These are phyloP conservation scores for Aleurites moluccanus DNA, from an alignment of 441 rosid genomes.

Conservation along the genomic window DNA sequence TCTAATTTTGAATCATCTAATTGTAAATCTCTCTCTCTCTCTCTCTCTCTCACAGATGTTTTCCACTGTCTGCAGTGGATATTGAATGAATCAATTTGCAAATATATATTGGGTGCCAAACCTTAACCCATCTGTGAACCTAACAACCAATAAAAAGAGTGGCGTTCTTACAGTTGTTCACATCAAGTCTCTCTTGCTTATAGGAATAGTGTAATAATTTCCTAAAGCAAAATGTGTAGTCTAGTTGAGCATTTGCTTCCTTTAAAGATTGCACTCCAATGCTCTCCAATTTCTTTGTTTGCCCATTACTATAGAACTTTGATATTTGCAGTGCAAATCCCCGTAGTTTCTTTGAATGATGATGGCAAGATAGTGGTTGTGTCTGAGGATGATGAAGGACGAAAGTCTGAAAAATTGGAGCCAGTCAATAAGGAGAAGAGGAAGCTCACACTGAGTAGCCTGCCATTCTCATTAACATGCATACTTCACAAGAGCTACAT, in stretches of 20 bases:
- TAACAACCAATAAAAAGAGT: neutral
- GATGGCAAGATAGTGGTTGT: constrained; percentile 69
- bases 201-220: constrained; percentile 1
- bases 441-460: constrained; percentile 59
- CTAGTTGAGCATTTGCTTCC: neutral
- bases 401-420: constrained; percentile 44
- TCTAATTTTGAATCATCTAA: neutral
- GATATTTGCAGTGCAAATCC: constrained; percentile 69
- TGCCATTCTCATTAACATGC: constrained; percentile 83
- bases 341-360: constrained; percentile 74
- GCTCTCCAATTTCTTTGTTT: neutral
- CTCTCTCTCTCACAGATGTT: neutral
- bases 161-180: neutral
- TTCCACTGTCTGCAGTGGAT: neutral
- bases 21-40: too few relatives aligned
- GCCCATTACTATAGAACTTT: neutral
- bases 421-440: constrained; percentile 74
- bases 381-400: constrained; percentile 46
- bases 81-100: neutral
- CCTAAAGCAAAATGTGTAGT: neutral
- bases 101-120: neutral
- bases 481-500: constrained; percentile 80
- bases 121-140: neutral
- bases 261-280: constrained; percentile 8
- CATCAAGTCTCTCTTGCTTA: neutral